Base-by-base conservation (phyloP, 208 protist species). In the Porcisia hertigi region DNA sequence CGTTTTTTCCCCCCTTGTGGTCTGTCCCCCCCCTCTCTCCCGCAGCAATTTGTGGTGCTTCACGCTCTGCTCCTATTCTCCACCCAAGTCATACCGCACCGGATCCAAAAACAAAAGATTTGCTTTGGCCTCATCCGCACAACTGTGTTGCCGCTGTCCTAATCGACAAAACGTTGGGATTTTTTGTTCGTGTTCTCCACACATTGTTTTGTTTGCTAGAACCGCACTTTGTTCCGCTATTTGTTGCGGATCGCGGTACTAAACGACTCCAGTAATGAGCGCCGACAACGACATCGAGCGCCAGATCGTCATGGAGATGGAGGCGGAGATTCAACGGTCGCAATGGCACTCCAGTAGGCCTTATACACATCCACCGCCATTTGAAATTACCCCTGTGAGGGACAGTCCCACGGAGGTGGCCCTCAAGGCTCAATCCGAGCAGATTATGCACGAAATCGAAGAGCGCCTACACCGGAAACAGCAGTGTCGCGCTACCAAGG, bases 251-350 rank as follows among this genome's bases (percentile, higher is more conserved):
- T n/a, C n/a, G n/a, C n/a, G n/a, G n/a, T n/a, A n/a, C n/a, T n/a
- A n/a, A n/a, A n/a, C n/a, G n/a, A n/a, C n/a, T n/a, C 9, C 52
- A 30, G 9, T 41, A n/a, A 91, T 93, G 85, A 84, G 78, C 52
- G 60, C 76, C 20, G 76, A 73, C 39, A 79, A 92, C 62, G 89
- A 93, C 52, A 93, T 94, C 76, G 85, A 94, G 76, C 82, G 83
- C 16, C 84, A 91, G 49, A 86, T 96, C 34, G 87, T 93, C 86
- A 82, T 91, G 82, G 89, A 96, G 77, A 94, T 96, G 92, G 89
- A 96, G 75, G 76, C 73, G 60, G 86, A 93, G 69, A 86, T 96
- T 30, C 67, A 87, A 54, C 84, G 82, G 9, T 79, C 80, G 41
- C 57, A 82, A 2, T 23, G 23, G 18, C 67, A 76, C 1, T 74